Conservation (phyloP, 768 basidiomycete species). For the Tremella yokohamensis region DNA sequence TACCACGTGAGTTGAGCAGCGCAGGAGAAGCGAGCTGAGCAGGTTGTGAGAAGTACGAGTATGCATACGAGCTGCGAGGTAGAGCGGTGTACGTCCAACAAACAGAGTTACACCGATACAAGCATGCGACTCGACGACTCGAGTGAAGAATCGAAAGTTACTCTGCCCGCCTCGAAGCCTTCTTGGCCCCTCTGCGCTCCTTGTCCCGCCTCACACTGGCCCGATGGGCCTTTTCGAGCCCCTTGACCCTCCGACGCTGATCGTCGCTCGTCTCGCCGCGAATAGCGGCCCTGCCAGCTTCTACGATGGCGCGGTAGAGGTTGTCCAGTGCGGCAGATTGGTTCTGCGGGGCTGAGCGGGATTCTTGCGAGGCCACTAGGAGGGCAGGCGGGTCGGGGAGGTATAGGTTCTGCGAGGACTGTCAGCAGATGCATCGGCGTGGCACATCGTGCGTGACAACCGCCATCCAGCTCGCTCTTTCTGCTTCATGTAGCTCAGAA, state of each 20-base stretch:
- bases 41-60: too few relatives aligned
- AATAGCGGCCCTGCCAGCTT: constrained; percentile 25
- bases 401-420: constrained; percentile 38
- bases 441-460: neutral
- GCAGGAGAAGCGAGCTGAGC: too few relatives aligned
- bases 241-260: neutral
- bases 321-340: constrained; percentile 20
- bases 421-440: constrained; percentile 4
- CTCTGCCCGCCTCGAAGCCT: neutral
- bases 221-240: neutral
- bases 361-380: constrained; percentile 34
- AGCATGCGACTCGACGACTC: too few relatives aligned
- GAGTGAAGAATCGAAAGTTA: too few relatives aligned
- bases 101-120: too few relatives aligned
- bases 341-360: constrained; percentile 39
- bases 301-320: constrained; percentile 32
- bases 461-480: neutral
- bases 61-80: too few relatives aligned
- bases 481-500: neutral
- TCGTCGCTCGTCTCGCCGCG: constrained; percentile 33
- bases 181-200: neutral
- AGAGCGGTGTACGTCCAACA: too few relatives aligned
- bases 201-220: constrained; percentile 1
- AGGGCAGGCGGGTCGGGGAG: constrained; percentile 34
- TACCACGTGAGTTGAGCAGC: too few relatives aligned